Evolutionary conservation across 768 basidiomycete genomes (phyloP), one percentile per base, ranked within the genome.

Genomic region (Megacollybia marginata): DNA sequence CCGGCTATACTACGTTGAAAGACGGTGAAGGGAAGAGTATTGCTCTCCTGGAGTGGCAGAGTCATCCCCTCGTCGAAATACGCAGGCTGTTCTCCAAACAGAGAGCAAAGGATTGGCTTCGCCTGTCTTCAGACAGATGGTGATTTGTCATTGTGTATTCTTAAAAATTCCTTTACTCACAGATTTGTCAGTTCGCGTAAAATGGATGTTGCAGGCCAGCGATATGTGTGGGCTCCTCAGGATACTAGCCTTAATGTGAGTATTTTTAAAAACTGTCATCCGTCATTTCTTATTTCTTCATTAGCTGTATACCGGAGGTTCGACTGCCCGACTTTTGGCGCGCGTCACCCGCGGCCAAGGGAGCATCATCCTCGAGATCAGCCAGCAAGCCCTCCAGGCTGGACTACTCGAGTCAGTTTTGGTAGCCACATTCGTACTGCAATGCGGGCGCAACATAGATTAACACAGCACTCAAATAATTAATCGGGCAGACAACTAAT

Each of bases 381-480:
- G 79, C 2, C 62, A 74, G 1, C 72, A 78, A 42, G 80, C 78
- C 12, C 64, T 83, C 32, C 73, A 79, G 49, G 65, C 73, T 8
- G 74, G 73, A 13, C 70, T 86, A 15, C 66, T 83, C 5, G 77
- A 84, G 19, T 59, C 69, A 8, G 62, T 69, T 50, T 58, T 84
- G 23, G 67, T 78, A 9, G 80, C 78, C 0, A 71, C 78, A 0
- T 55, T 78, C 5, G 65, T 85, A 19, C 66, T 85, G 42, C 78
- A 77, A 51, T 80, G 71, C 46, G 83, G 83, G n/a, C 75, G 73
- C 49, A 78, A 69, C 62, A 78, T 86, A 19, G 83, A 84, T 54
- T 85, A 50, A 64, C 23, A 13, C 16, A 45, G 35, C 16, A 10
- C 10, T 36, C 35, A 16, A 36, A 36, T 36, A 16, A 16, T 10